phyloP scores from a whole-genome alignment of 257 asterid species.

The Ocimum tenuiflorum region DNA sequence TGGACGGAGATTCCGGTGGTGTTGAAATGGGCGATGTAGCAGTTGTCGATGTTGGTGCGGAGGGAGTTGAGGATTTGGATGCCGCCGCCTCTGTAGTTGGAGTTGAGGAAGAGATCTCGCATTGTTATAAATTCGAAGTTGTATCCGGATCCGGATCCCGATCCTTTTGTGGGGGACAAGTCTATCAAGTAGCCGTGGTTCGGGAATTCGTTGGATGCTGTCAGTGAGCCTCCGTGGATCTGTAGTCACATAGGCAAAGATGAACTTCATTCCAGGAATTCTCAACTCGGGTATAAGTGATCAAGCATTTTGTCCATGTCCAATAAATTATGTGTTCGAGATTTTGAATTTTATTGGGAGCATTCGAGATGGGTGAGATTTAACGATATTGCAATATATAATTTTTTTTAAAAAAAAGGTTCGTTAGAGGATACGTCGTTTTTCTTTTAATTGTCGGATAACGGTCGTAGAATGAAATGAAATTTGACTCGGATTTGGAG shows the following conservation, averaged over 20 bases:
- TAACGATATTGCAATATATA: no score
- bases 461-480: no score
- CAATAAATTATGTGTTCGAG: no score
- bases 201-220: conserved; percentile 64
- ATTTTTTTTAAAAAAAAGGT: no score
- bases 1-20: conserved; percentile 58
- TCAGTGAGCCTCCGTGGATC: conserved; percentile 86
- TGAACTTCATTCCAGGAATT: no score
- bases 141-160: conserved; percentile 31
- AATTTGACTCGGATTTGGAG: no score
- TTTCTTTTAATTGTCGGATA: no score
- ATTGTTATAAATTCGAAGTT: conserved; percentile 64
- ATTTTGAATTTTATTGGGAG: no score
- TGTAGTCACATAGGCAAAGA: conserved; percentile 15
- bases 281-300: no score
- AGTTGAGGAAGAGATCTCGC: conserved; percentile 57
- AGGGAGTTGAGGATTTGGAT: conserved; percentile 59
- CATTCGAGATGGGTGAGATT: no score
- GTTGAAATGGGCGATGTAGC: conserved; percentile 64
- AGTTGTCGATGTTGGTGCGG: conserved; percentile 67
- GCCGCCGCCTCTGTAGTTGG: conserved; percentile 70
- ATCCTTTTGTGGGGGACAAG: conserved; percentile 32
- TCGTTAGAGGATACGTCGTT: no score
- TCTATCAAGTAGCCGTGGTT: conserved; percentile 53
- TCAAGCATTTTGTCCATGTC: no score